Percentiles rank a stretch among this genome's conserved stretches.
phyloP scores from a whole-genome alignment of 495 filamentous ascomycete genomes.

The Penicillium daleae region DNA sequence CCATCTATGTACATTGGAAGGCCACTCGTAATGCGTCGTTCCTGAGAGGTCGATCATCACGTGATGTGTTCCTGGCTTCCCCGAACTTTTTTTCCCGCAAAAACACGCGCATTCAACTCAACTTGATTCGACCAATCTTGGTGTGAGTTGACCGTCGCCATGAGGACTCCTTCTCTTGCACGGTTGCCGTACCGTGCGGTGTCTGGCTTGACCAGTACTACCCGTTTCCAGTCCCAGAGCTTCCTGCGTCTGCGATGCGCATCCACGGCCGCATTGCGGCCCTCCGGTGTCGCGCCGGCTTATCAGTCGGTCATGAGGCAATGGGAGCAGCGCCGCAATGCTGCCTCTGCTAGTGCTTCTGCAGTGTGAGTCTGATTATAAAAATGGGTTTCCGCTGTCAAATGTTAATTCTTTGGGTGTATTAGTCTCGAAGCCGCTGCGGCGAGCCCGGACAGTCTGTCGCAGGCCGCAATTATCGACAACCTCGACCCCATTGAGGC shows the following conservation, averaged over 20 bases:
- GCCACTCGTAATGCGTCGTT: slow-evolving; percentile 22
- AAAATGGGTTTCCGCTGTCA: background rate
- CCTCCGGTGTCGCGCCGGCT: slow-evolving; percentile 43
- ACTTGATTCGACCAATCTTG: slow-evolving; percentile 34
- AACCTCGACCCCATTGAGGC: slow-evolving; percentile 77
- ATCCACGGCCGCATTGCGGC: slow-evolving; percentile 47
- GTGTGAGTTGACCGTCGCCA: slow-evolving; percentile 38
- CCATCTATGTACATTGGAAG: background rate
- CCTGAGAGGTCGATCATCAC: slow-evolving; percentile 37
- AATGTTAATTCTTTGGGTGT: slow-evolving; percentile 12
- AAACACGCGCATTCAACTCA: slow-evolving; percentile 33
- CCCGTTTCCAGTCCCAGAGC: slow-evolving; percentile 46
- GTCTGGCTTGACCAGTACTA: slow-evolving; percentile 47
- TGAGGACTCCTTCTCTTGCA: slow-evolving; percentile 52
- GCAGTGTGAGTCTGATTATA: slow-evolving; percentile 42
- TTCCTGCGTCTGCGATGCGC: slow-evolving; percentile 43
- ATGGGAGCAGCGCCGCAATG: slow-evolving; percentile 47
- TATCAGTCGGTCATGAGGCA: slow-evolving; percentile 45
- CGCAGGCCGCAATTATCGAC: slow-evolving; percentile 70
- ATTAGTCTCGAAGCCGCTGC: slow-evolving; percentile 62
- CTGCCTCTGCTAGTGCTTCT: slow-evolving; percentile 45
- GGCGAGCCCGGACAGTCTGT: slow-evolving; percentile 59
- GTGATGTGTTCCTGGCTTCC: slow-evolving; percentile 51
- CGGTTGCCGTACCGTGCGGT: slow-evolving; percentile 48
- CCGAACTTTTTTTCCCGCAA: slow-evolving; percentile 50